Base-by-base conservation (phyloP, 345 rosid genomes). In the Rhodomyrtus tomentosa region DNA sequence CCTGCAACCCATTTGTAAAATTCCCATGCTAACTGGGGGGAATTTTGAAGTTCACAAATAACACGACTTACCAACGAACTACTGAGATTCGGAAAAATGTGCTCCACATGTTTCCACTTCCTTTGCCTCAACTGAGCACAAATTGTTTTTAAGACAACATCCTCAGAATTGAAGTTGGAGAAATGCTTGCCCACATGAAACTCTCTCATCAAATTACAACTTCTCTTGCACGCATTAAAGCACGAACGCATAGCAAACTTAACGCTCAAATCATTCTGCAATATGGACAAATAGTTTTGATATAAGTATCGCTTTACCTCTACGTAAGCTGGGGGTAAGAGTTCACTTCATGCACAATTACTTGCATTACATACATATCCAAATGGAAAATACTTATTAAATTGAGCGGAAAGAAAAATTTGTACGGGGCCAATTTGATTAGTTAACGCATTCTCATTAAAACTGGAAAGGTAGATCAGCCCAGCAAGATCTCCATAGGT, bases 41-140 rank as follows among this genome's bases (percentile, higher is more conserved):
- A 92, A 86, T 87, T 87, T 50, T 81, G 90, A 81, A 95, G 91
- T 90, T 93, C 84, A 80, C 85, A 80, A 83, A 95, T 80, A 51
- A 93, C 92, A 80, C 90, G 91, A 73, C 73, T 90, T 51, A 90
- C 87, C 51, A 93, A 85, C 0, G 91, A 86, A 87, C 79, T 88
- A 22, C 95, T 90, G 51, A 92, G 87, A 87, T 53, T 89, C 74
- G 90, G 86, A 42, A 86, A 85, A 84, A 92, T 74, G 45, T 88
- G 85, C 38, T 90, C 93, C 90, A 93, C 86, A 80, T 87, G 51
- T 53, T 89, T 91, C 95, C 96, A 95, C 93, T 87, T 90, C 89
- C 89, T 92, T n/a, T 90, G 94, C 82, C 84, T 92, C 72, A 93
- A 88, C 86, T 93, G 90, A 82, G 90, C 88, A 88, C 94, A 92